These are phyloP conservation scores for Solanum ossicruentum DNA, from an alignment of 257 asterid genomes.

Conservation along the genomic window DNA sequence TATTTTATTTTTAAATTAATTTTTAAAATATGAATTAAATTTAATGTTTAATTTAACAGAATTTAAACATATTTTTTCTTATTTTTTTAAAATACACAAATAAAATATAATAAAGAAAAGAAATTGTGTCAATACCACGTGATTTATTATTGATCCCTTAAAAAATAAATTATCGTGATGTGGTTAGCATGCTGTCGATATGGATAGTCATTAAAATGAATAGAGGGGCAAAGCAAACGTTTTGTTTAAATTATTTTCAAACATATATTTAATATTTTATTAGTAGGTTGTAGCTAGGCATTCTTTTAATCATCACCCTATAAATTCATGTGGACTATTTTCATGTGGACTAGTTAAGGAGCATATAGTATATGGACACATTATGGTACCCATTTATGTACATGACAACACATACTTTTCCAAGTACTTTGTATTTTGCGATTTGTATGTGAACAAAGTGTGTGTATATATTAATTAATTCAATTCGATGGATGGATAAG, in stretches of 20 bases:
- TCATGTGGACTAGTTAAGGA: not conserved
- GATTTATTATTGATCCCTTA: not conserved
- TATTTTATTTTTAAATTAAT: no score
- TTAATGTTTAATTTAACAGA: not conserved
- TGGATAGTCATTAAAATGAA: not conserved
- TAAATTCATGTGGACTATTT: no score
- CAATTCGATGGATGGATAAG: no score
- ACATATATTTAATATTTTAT: not conserved
- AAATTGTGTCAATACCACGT: not conserved
- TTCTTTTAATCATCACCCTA: no score
- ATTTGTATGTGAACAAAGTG: not conserved
- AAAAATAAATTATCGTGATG: not conserved
- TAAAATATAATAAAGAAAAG: not conserved
- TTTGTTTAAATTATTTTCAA: not conserved
- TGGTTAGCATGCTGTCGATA: not conserved
- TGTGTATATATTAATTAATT: no score
- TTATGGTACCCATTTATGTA: not conserved
- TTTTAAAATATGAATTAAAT: no score
- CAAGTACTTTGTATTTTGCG: not conserved
- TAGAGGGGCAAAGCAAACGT: not conserved
- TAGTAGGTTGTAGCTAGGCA: not conserved
- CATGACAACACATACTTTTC: not conserved
- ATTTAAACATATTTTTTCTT: not conserved
- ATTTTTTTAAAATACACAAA: not conserved
- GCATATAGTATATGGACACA: not conserved